These are phyloP conservation scores for Cornus suecica DNA, from an alignment of 148 eudicot species.

Conservation along the genomic window DNA sequence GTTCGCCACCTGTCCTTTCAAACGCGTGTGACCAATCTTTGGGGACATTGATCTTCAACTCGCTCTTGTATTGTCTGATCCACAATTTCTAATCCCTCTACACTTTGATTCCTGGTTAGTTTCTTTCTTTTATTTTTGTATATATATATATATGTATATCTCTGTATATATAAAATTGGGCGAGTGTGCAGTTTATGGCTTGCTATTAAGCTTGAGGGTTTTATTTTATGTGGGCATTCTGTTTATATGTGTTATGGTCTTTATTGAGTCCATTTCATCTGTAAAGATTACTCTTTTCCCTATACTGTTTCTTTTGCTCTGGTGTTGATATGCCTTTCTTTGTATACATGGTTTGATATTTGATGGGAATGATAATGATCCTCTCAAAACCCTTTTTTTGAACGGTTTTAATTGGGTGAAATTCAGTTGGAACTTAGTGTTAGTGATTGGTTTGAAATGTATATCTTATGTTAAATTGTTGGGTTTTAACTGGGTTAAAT, in stretches of 20 bases:
- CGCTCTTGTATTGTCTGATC: background rate
- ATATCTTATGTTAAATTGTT: background rate
- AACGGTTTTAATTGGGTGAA: background rate
- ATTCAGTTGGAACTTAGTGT: background rate
- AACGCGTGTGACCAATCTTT: background rate
- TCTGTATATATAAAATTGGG: background rate
- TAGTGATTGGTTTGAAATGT: background rate
- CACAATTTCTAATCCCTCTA: background rate
- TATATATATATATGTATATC: no score
- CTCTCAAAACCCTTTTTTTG: background rate
- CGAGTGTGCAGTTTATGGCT: background rate
- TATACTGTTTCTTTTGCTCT: background rate
- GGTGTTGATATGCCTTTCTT: background rate
- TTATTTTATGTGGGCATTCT: background rate
- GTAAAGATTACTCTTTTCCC: background rate
- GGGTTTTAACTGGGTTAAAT: no score
- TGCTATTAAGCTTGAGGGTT: background rate
- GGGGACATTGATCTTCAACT: background rate
- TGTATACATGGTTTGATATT: background rate
- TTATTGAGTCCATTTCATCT: background rate
- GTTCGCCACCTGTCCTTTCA: background rate
- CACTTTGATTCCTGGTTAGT: background rate
- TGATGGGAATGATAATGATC: background rate
- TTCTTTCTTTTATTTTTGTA: background rate
- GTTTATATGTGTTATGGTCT: background rate